phyloP scores from a whole-genome alignment of 2,329 filamentous ascomycete genomes.

The Magnaporthales sp. region DNA sequence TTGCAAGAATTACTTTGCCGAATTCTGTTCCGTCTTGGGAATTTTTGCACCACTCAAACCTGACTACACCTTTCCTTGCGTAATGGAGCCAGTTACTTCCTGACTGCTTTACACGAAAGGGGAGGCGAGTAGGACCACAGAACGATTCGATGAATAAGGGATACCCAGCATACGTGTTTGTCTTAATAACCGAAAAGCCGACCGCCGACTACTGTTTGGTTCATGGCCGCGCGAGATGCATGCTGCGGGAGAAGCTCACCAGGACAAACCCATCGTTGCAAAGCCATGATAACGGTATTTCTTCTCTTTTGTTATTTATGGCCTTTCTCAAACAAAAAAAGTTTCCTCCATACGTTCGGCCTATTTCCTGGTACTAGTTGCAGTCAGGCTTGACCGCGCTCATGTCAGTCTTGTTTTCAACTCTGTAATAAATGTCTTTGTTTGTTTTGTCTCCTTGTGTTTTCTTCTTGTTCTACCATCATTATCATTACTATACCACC shows the following conservation, averaged over 20 bases:
- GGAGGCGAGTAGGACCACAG: neutral
- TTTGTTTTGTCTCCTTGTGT: neutral
- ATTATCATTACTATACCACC: neutral
- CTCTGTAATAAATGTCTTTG: conserved; percentile 4
- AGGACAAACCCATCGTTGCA: neutral
- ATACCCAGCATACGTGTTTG: neutral
- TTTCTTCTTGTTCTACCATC: neutral
- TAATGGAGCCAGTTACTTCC: neutral
- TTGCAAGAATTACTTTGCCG: neutral
- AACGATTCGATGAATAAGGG: neutral
- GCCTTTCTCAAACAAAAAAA: conserved; percentile 16
- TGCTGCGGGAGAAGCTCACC: neutral
- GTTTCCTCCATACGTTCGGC: conserved; percentile 7
- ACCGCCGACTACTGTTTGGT: neutral
- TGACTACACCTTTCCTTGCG: neutral
- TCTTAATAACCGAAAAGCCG: neutral
- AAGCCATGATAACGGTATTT: conserved; percentile 16
- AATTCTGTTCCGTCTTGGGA: neutral
- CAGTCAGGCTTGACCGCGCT: neutral
- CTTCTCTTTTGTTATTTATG: neutral
- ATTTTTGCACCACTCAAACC: neutral
- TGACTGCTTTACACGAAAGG: neutral
- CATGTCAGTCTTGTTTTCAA: conserved; percentile 4
- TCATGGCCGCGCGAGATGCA: neutral
- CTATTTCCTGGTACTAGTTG: neutral